Evolutionary conservation across 2,329 filamentous ascomycete species (phyloP), one percentile per base, ranked within the genome.

Genomic region (Fusarium chaquense): DNA sequence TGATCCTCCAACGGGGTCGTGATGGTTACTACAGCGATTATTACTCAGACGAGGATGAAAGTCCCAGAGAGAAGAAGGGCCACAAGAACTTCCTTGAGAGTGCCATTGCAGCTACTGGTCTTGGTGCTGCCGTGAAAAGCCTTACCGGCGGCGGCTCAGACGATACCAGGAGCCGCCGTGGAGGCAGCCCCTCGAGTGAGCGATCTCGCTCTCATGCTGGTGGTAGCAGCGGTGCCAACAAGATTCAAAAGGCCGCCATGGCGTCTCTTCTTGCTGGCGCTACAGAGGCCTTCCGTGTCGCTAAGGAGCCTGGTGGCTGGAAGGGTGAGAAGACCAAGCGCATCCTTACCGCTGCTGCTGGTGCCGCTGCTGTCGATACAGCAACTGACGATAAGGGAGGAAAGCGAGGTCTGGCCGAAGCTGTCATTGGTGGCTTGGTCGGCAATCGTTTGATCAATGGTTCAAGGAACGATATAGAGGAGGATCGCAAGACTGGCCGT

Each of bases 261-360:
- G 94, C 95, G 35, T 96, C 94, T 22, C 85, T 98, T 40, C 87
- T 97, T 47, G 94, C 95, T 32, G 95, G 94, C 74, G 95, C 94
- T 41, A 92, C 94, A 57, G 94, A 98, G 80, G 95, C 95, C 43
- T 97, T 97, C 85, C 91, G 93, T 66, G 90, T 94, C 59, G 90
- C 94, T 78, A 97, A 95, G 75, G 92, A 96, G 67, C 92, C 93
- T 4, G 95, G 95, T 57, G 88, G 91, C 44, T 98, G 94, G 94
- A 91, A 90, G 69, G 95, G 94, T 38, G 91, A 93, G 68, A 98
- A 98, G 82, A 93, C 94, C 71, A 96, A 94, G 83, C 93, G 95
- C 54, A 89, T 98, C 64, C 87, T 97, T 50, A 98, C 95, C 24
- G 94, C 94, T 49, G 95, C 95, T 28, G 87, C 88, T 28, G 91